Conservation (phyloP, 306 rosid genomes). For the Cicer yamashitae region DNA sequence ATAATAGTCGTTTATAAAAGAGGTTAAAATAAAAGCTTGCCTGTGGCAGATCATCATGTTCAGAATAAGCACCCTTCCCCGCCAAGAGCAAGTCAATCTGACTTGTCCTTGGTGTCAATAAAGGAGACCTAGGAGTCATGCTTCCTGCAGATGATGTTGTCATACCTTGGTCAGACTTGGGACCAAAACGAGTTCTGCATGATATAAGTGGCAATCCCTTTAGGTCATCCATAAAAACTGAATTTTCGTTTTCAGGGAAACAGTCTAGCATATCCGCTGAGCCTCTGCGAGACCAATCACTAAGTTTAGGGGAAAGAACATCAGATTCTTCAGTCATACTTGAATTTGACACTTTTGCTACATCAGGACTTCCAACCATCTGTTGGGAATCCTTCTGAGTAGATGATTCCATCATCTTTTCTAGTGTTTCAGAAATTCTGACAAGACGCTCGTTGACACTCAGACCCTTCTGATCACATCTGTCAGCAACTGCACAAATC, state of each 20-base stretch:
- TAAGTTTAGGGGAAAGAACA: conserved; percentile 81
- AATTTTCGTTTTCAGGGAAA: conserved; percentile 88
- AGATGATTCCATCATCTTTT: conserved; percentile 79
- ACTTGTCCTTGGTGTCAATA: conserved; percentile 94
- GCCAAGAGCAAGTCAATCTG: conserved; percentile 91
- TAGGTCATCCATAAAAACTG: conserved; percentile 83
- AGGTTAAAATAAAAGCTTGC: conserved; percentile 49
- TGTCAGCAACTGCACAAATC: conserved; percentile 93
- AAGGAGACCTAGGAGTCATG: conserved; percentile 98
- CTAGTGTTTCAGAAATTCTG: conserved; percentile 84
- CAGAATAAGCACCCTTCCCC: conserved; percentile 92
- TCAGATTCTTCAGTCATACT: conserved; percentile 97
- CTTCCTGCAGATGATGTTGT: conserved; percentile 98
- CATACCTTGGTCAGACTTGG: conserved; percentile 99
- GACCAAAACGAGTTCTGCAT: conserved; percentile 98
- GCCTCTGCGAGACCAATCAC: conserved; percentile 97
- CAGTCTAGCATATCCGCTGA: conserved; percentile 99
- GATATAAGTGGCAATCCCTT: conserved; percentile 93
- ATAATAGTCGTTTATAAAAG: conserved; percentile 3
- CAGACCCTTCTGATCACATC: conserved; percentile 92
- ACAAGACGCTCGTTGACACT: conserved; percentile 91
- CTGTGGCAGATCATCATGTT: conserved; percentile 96
- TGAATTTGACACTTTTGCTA: conserved; percentile 88
- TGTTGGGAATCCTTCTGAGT: conserved; percentile 83
- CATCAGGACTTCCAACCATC: conserved; percentile 89